Evolutionary conservation across 208 protist species (phyloP), one percentile per base, ranked within the genome.

Genomic region (Wallacemonas sp.): DNA sequence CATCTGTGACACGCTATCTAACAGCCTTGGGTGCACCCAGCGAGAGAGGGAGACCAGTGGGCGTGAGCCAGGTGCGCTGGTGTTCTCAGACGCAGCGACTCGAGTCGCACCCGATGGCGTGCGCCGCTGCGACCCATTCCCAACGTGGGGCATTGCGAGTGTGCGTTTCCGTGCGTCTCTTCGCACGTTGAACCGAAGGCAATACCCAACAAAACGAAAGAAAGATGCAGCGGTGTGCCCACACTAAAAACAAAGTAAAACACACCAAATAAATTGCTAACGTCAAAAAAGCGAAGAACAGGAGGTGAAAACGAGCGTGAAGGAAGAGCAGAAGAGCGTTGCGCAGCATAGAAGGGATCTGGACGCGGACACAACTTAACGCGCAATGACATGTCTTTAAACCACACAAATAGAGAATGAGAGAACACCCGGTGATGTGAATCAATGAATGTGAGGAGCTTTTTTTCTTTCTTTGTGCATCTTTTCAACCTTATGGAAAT

Each of bases 1-100:
- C 15, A 81, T 39, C 24, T 69, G 64, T 22, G 66, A 53, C 1
- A 76, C 64, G 21, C 46, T 39, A 44, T 79, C 65, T 1, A 81
- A 33, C 17, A 81, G 62, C 11, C 70, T 60, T 6, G 65, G 41
- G 27, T 58, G 54, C 36, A 69, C 11, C 74, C 71, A 85, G 5
- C 45, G 65, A 12, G 59, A 49, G 1, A 80, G 24, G 17, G 79
- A 33, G 36, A 59, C 5, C 0, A 6, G 24, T 2, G 31, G 30
- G 19, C 51, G 51, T 26, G 51, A 8, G 31, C 51, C 30, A 41
- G 51, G 2, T 21, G 51, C 24, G 11, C 1, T 30, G 28, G 14
- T 38, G 14, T 2, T 19, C 8, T 58, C 51, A 3, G 51, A 14
- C 36, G 9, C 36, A 41, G 9, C 36, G 9, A 41, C 36, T 14